Evolutionary conservation across 163 green algal genomes (phyloP).

Genomic region (Chlamydomonas reinhardtii): DNA sequence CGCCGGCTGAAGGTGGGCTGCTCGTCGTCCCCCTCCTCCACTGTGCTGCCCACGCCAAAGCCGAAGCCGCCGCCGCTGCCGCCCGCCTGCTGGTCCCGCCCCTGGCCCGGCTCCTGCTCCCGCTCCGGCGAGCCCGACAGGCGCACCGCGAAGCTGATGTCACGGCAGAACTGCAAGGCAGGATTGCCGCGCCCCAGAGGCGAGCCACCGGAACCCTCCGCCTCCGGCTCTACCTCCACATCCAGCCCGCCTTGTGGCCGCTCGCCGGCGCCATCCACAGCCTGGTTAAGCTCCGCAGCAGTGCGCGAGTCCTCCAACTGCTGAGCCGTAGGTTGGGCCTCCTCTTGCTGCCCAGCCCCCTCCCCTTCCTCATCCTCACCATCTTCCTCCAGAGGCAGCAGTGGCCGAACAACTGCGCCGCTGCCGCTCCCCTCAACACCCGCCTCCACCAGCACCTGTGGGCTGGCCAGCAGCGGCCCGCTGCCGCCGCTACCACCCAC

Average conservation of each 20-base stretch:
- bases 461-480: constrained; percentile 14
- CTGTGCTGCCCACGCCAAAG: not conserved
- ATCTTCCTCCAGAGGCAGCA: not conserved
- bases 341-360: not conserved
- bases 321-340: not conserved
- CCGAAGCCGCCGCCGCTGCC: too few species aligned
- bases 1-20: too few species aligned
- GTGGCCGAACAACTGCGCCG: not conserved
- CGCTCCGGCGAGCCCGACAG: not conserved
- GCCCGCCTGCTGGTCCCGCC: too few species aligned
- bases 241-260: not conserved
- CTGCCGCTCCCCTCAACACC: not conserved
- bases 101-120: not conserved
- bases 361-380: not conserved
- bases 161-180: not conserved
- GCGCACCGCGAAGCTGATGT: not conserved
- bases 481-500: not conserved
- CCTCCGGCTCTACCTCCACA: not conserved
- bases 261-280: not conserved
- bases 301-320: too few species aligned
- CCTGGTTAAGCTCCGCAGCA: not conserved
- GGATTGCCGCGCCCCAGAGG: too few species aligned
- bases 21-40: not conserved
- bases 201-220: too few species aligned
- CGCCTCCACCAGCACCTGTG: constrained; percentile 5